These are phyloP conservation scores for Annulohypoxylon stygium DNA, from an alignment of 495 filamentous ascomycete species.

Conservation along the genomic window DNA sequence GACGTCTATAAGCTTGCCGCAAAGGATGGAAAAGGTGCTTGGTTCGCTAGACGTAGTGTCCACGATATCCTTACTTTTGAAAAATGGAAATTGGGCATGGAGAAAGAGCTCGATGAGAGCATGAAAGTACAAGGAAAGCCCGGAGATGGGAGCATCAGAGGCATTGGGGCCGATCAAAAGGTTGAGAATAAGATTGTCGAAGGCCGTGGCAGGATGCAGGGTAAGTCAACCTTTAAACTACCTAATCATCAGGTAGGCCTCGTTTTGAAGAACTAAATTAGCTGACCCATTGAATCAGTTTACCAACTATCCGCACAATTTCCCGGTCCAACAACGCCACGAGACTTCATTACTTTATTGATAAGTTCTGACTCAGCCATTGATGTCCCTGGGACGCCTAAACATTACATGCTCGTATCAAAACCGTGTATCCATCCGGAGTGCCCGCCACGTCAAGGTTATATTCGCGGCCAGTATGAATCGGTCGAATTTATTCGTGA, in stretches of 20 bases:
- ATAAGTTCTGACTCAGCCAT: slow-evolving; percentile 66
- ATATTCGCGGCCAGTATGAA: slow-evolving; percentile 88
- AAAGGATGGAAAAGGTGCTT: slow-evolving; percentile 84
- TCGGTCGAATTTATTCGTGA: slow-evolving; percentile 93
- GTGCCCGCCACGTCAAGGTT: slow-evolving; percentile 73
- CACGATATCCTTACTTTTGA: slow-evolving; percentile 78
- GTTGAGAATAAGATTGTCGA: slow-evolving; percentile 70
- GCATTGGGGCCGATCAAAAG: slow-evolving; percentile 82
- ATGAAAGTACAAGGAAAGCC: slow-evolving; percentile 70
- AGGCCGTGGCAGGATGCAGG: slow-evolving; percentile 69
- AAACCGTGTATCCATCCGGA: slow-evolving; percentile 83
- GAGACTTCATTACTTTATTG: slow-evolving; percentile 87
- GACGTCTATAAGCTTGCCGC: slow-evolving; percentile 82
- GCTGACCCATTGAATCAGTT: slow-evolving; percentile 60
- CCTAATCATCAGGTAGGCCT: not conserved
- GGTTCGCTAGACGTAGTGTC: slow-evolving; percentile 90
- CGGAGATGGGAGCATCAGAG: slow-evolving; percentile 79
- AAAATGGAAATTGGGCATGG: slow-evolving; percentile 72
- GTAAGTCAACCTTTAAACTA: slow-evolving; percentile 52
- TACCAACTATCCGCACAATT: slow-evolving; percentile 91
- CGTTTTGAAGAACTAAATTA: not conserved
- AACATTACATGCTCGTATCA: slow-evolving; percentile 88
- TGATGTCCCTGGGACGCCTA: slow-evolving; percentile 41
- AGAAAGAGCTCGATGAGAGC: slow-evolving; percentile 73
- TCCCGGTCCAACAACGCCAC: slow-evolving; percentile 84